phyloP scores from a whole-genome alignment of 2,329 filamentous ascomycete species.

The Magnaporthiopsis rhizophila region DNA sequence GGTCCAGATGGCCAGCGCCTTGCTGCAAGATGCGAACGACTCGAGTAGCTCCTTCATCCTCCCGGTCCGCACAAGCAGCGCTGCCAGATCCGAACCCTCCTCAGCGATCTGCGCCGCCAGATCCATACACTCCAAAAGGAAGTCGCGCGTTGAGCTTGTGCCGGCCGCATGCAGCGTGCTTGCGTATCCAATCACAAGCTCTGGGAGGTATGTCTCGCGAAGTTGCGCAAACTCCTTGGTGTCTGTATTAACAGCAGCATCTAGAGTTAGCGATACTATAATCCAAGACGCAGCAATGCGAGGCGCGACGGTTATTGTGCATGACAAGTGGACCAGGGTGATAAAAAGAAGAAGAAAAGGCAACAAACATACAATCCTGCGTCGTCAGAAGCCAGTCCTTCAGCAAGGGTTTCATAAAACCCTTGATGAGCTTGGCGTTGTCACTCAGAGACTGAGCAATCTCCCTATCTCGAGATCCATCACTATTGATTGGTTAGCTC shows the following conservation, averaged over 20 bases:
- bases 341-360: background rate
- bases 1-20: conserved; percentile 54
- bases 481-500: background rate
- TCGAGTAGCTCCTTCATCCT: conserved; percentile 71
- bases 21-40: conserved; percentile 68
- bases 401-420: conserved; percentile 52
- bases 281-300: background rate
- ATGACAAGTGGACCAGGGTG: too few relatives aligned
- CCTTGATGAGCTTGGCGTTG: conserved; percentile 46
- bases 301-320: too few relatives aligned
- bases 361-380: conserved; percentile 46
- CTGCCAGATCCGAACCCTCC: conserved; percentile 57
- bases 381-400: conserved; percentile 53
- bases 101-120: conserved; percentile 69
- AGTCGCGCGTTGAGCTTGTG: conserved; percentile 63
- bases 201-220: conserved; percentile 73
- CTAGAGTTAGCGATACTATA: conserved; percentile 6
- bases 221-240: conserved; percentile 55
- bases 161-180: conserved; percentile 74
- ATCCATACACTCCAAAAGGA: conserved; percentile 79
- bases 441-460: conserved; percentile 47
- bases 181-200: conserved; percentile 77
- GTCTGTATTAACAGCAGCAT: background rate
- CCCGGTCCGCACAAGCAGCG: conserved; percentile 53
- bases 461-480: conserved; percentile 27